These are phyloP conservation scores for Penicillium arizonense DNA, from an alignment of 495 filamentous ascomycete genomes.

Conservation along the genomic window DNA sequence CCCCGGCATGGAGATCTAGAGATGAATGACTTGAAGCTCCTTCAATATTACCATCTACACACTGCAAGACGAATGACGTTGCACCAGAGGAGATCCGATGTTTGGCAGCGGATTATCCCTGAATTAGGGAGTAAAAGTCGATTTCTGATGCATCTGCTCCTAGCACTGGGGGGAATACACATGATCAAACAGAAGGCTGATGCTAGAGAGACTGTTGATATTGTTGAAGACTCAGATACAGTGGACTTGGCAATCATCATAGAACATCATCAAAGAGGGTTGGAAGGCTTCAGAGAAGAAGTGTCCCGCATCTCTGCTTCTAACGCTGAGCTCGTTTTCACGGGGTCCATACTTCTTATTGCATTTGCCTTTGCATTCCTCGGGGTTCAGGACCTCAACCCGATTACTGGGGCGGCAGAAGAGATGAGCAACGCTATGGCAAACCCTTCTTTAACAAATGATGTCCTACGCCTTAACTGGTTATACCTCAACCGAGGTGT, in stretches of 20 bases:
- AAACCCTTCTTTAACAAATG: constrained; percentile 1
- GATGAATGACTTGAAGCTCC: constrained; percentile 9
- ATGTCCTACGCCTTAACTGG: constrained; percentile 2
- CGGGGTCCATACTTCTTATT: constrained; percentile 3
- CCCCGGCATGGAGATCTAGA: background rate
- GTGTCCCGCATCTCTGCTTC: background rate
- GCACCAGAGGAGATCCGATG: background rate
- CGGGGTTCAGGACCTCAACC: background rate
- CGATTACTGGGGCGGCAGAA: background rate
- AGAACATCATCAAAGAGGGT: constrained; percentile 15
- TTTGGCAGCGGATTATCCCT: constrained; percentile 9
- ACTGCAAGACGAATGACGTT: constrained; percentile 10
- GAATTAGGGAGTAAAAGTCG: constrained; percentile 1
- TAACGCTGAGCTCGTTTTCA: constrained; percentile 1
- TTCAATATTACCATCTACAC: constrained; percentile 9
- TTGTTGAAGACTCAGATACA: background rate
- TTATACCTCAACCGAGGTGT: constrained; percentile 9
- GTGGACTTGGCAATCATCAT: constrained; percentile 7
- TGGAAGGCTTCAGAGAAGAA: constrained; percentile 7
- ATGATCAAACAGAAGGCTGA: constrained; percentile 3
- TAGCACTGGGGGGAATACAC: constrained; percentile 11
- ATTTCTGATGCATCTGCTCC: constrained; percentile 17
- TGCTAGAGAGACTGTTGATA: background rate
- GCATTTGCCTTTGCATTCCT: background rate
- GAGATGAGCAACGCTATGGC: background rate